Conservation (phyloP, 1,284 basidiomycete species). For the Sanguinoderma infundibulare region DNA sequence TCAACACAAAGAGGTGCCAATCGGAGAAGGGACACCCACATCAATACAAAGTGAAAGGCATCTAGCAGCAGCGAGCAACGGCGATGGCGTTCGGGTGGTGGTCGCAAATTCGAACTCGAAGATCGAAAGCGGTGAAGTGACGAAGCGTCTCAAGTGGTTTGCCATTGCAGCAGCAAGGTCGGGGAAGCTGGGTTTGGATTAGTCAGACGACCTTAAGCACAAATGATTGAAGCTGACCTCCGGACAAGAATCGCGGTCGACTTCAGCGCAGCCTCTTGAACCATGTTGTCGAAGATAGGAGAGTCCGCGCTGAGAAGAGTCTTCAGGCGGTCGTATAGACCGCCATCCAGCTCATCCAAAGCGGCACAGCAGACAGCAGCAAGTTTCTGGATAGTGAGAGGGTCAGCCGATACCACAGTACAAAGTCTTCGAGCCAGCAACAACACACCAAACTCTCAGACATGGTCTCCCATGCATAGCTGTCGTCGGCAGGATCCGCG, state of each 20-base stretch:
- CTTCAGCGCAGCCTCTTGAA: conserved; percentile 88
- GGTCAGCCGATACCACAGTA: neutral
- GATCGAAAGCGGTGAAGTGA: conserved; percentile 86
- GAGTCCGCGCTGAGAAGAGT: conserved; percentile 83
- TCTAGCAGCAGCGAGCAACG: conserved; percentile 85
- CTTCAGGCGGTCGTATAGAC: conserved; percentile 74
- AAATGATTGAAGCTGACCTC: conserved; percentile 55
- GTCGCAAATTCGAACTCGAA: conserved; percentile 86
- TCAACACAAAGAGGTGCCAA: neutral
- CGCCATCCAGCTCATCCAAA: conserved; percentile 68
- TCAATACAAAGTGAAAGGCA: conserved; percentile 91
- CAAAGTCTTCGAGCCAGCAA: neutral
- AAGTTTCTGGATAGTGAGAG: conserved; percentile 69
- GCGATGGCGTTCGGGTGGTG: conserved; percentile 74
- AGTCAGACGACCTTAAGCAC: neutral
- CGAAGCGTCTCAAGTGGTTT: conserved; percentile 83
- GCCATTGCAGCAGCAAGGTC: conserved; percentile 80
- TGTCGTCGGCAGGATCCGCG: conserved; percentile 73
- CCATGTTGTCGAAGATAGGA: conserved; percentile 78
- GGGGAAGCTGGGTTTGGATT: conserved; percentile 62
- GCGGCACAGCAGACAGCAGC: conserved; percentile 85
- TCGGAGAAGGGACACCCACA: conserved; percentile 43
- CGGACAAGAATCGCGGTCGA: conserved; percentile 81
- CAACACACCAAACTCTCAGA: conserved; percentile 71
- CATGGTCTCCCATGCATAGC: conserved; percentile 89